Conservation (phyloP, 495 filamentous ascomycete species). For the Lindgomyces ingoldianus region DNA sequence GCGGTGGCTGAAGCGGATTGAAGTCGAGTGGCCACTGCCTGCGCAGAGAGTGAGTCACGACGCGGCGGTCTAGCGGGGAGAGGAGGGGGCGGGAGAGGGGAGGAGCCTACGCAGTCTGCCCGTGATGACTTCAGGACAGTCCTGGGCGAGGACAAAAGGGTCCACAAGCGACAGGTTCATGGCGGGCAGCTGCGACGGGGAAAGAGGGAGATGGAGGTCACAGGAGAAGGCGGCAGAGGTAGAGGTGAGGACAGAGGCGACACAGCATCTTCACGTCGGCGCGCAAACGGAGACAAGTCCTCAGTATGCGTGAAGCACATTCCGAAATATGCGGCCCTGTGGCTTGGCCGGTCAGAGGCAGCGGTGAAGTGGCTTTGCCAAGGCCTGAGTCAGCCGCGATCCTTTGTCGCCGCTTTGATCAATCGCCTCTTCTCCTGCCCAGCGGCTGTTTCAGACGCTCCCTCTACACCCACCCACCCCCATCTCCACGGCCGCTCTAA, state of each 20-base stretch:
- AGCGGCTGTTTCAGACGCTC: background rate
- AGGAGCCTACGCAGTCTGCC: conserved; percentile 72
- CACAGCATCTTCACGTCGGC: background rate
- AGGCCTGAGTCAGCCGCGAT: background rate
- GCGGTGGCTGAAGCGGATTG: conserved; percentile 85
- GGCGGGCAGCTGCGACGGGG: background rate
- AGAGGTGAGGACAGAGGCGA: background rate
- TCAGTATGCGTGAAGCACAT: too few species aligned
- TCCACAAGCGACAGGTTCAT: conserved; percentile 84
- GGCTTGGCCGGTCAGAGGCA: background rate
- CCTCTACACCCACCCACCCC: conserved; percentile 10
- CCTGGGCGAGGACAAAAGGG: conserved; percentile 84
- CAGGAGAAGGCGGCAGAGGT: background rate
- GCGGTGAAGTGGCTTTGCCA: too few species aligned
- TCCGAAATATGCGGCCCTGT: background rate
- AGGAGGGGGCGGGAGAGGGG: background rate
- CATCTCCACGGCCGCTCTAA: conserved; percentile 6
- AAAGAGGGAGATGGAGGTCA: background rate
- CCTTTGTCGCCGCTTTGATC: conserved; percentile 8
- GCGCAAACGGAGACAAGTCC: background rate
- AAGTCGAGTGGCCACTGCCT: conserved; percentile 67
- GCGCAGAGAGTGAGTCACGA: conserved; percentile 24
- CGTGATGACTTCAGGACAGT: conserved; percentile 87
- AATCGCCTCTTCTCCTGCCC: background rate
- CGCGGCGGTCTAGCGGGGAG: background rate